Evolutionary conservation across 176 grass and related monocot species (phyloP).

Genomic region (Saccharum spontaneum): DNA sequence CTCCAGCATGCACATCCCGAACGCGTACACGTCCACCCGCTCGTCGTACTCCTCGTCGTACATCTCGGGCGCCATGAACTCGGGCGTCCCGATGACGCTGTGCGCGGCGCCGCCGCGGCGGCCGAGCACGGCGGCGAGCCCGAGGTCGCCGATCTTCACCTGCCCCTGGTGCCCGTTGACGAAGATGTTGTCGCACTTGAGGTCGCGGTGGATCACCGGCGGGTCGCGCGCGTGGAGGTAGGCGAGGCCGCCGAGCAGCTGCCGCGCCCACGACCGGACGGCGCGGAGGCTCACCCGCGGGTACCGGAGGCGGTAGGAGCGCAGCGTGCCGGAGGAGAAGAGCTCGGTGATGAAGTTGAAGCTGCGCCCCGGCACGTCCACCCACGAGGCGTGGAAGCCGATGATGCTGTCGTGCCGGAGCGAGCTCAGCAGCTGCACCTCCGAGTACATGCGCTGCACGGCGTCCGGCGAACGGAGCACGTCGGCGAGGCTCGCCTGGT

Average conservation of each 20-base stretch:
- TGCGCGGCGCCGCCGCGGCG: conserved; percentile 40
- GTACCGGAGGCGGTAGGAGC: conserved; percentile 64
- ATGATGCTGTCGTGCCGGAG: conserved; percentile 81
- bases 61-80: conserved; percentile 98
- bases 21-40: conserved; percentile 79
- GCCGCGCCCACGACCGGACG: conserved; percentile 56
- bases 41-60: conserved; percentile 91
- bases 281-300: conserved; percentile 60
- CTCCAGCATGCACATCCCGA: conserved; percentile 95
- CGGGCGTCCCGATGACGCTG: conserved; percentile 87
- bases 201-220: conserved; percentile 8
- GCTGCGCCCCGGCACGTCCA: conserved; percentile 36
- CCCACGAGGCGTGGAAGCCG: conserved; percentile 74
- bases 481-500: conserved; percentile 68
- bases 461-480: conserved; percentile 63
- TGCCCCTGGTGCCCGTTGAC: conserved; percentile 81
- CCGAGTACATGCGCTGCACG: conserved; percentile 77
- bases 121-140: conserved; percentile 67
- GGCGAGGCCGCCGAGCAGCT: background rate
- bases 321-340: conserved; percentile 94
- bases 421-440: conserved; percentile 75
- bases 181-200: conserved; percentile 70
- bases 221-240: background rate
- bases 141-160: conserved; percentile 95
- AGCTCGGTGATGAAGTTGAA: conserved; percentile 99